A percentile compares a stretch with the other conserved stretches of the same genome.
phyloP scores from a whole-genome alignment of 768 basidiomycete genomes.

The Porphyrellus cyaneotinctus region DNA sequence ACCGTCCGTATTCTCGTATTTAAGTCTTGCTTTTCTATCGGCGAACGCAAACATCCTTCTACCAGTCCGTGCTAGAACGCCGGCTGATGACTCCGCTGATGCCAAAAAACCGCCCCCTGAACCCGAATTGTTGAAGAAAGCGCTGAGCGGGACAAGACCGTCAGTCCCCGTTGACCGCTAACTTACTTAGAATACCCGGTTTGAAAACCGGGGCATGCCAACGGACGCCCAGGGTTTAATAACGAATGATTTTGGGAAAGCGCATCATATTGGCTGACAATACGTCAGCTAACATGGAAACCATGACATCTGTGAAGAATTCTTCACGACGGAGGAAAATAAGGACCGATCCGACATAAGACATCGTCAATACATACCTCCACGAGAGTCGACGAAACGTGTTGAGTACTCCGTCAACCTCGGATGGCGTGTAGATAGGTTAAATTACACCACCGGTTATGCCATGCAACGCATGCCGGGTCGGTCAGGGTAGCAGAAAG shows the following conservation, averaged over 20 bases:
- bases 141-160: neutral
- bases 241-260: neutral
- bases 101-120: neutral
- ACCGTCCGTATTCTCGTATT: constrained; percentile 16
- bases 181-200: constrained; percentile 14
- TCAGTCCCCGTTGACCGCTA: constrained; percentile 7
- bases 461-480: neutral
- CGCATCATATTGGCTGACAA: neutral
- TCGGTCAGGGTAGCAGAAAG: neutral
- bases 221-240: constrained; percentile 3
- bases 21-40: constrained; percentile 15
- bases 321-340: neutral
- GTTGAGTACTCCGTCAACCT: neutral
- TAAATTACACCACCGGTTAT: neutral
- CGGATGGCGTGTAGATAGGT: constrained; percentile 1
- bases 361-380: neutral
- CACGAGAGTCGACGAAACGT: neutral
- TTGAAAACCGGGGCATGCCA: constrained; percentile 18
- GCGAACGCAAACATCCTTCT: constrained; percentile 3
- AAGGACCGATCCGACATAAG: neutral
- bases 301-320: neutral
- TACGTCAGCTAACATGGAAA: constrained; percentile 2
- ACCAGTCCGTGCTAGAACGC: constrained; percentile 1
- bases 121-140: constrained; percentile 1
- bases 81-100: neutral